phyloP scores from a whole-genome alignment of 352 stramenopile genomes.

The Globisporangium spiculum region DNA sequence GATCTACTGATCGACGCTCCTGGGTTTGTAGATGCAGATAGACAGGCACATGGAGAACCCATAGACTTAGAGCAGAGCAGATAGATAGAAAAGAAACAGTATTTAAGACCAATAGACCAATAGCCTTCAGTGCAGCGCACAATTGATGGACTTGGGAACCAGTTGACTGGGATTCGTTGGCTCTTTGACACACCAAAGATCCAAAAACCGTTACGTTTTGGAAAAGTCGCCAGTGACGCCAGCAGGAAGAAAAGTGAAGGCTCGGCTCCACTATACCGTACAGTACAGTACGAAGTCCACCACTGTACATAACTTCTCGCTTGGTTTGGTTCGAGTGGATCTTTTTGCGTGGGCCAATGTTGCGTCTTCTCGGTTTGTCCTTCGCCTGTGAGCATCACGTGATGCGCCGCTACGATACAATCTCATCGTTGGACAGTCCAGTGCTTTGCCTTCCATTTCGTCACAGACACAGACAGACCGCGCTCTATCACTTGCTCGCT shows the following conservation, averaged over 20 bases:
- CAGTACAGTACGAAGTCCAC: background rate
- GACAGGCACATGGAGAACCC: background rate
- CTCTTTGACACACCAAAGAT: conserved; percentile 3
- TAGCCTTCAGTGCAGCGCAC: background rate
- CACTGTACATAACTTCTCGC: background rate
- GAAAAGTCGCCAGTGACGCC: background rate
- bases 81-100: background rate
- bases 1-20: conserved; percentile 9
- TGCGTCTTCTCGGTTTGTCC: background rate
- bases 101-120: background rate
- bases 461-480: background rate
- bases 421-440: background rate
- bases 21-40: conserved; percentile 6
- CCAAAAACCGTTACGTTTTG: background rate
- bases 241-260: conserved; percentile 6
- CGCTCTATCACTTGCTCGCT: no score
- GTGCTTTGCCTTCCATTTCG: background rate
- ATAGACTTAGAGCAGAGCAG: background rate
- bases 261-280: background rate
- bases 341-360: background rate
- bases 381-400: background rate
- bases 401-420: background rate
- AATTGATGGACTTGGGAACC: background rate
- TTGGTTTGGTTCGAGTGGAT: background rate
- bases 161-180: background rate